phyloP scores from a whole-genome alignment of 1,284 basidiomycete genomes.

The Marasmius fiardii region DNA sequence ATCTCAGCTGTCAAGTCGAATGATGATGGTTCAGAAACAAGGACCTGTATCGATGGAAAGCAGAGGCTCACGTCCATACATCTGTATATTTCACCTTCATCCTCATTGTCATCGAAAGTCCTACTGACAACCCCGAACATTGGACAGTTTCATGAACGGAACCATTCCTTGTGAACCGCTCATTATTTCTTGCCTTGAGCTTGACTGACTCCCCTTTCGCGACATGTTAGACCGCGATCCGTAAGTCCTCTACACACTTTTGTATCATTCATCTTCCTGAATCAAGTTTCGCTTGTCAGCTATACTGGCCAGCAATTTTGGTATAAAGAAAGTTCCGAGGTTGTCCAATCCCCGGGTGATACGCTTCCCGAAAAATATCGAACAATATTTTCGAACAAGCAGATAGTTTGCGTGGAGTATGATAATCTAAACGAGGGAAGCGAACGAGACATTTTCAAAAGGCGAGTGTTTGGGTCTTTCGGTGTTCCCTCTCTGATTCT shows the following conservation, averaged over 20 bases:
- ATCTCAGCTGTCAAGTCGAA: background rate
- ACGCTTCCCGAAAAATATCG: background rate
- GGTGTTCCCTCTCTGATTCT: no score
- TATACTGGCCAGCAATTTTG: background rate
- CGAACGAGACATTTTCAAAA: background rate
- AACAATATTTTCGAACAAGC: slow-evolving; percentile 2
- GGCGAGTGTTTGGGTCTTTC: no score
- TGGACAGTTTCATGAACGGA: background rate
- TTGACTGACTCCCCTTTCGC: background rate
- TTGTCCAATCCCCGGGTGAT: background rate
- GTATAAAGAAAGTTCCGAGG: background rate
- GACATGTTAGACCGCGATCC: background rate
- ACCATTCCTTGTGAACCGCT: background rate
- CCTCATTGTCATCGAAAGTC: background rate
- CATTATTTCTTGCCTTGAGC: background rate
- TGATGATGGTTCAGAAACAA: background rate
- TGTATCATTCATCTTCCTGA: background rate
- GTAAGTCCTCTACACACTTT: background rate
- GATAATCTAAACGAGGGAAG: background rate
- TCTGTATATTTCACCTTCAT: background rate
- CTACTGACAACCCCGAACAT: background rate
- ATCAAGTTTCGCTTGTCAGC: background rate
- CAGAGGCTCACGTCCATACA: background rate
- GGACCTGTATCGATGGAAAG: slow-evolving; percentile 1
- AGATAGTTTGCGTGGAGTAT: slow-evolving; percentile 1